phyloP scores from a whole-genome alignment of 164 flowering plant species.

The Magnolia officinalis region DNA sequence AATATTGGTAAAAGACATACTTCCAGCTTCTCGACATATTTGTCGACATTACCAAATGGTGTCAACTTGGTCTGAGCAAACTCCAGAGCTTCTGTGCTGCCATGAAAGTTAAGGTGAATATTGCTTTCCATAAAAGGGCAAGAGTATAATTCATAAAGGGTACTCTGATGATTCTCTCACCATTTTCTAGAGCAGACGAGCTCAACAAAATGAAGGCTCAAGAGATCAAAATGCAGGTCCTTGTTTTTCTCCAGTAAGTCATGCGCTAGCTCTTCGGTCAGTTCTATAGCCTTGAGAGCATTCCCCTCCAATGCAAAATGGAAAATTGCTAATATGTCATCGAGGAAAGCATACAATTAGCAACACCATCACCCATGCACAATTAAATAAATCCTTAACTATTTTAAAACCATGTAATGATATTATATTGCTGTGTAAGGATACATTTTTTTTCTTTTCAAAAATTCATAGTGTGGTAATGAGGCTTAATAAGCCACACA shows the following conservation, averaged over 20 bases:
- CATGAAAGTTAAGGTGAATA: constrained; percentile 22
- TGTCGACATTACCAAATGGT: constrained; percentile 75
- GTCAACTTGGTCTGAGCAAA: constrained; percentile 79
- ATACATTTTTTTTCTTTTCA: not conserved
- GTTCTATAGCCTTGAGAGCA: constrained; percentile 80
- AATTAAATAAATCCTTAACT: too few relatives aligned
- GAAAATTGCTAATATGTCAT: constrained; percentile 51
- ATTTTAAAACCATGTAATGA: not conserved
- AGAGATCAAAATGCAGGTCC: constrained; percentile 92
- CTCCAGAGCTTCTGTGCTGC: constrained; percentile 93
- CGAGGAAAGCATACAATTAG: not conserved
- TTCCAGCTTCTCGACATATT: constrained; percentile 75
- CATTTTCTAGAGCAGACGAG: constrained; percentile 76
- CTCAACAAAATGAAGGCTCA: constrained; percentile 91
- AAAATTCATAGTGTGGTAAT: not conserved
- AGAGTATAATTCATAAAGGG: not conserved
- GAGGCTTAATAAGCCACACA: not conserved
- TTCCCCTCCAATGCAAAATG: constrained; percentile 73
- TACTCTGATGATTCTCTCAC: constrained; percentile 37
- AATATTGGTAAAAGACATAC: constrained; percentile 34
- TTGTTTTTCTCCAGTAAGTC: constrained; percentile 67
- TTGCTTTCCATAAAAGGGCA: constrained; percentile 1
- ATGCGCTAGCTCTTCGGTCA: constrained; percentile 69
- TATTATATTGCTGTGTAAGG: not conserved
- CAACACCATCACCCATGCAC: not conserved